Conservation (phyloP, 148 eudicot genomes). For the Camellia japonica region DNA sequence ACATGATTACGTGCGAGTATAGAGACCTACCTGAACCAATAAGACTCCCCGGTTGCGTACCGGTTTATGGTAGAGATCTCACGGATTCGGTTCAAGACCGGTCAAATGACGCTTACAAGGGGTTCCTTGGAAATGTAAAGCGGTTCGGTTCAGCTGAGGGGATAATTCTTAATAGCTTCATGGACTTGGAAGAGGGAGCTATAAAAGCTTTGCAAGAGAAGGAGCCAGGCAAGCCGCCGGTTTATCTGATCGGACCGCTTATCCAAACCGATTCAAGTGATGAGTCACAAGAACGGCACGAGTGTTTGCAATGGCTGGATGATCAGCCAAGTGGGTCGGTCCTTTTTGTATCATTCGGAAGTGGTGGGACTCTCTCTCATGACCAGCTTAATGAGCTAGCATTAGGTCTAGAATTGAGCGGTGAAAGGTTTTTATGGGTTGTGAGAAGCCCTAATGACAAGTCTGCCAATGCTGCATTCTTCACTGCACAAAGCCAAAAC, state of each 20-base stretch:
- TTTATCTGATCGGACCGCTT: constrained; percentile 39
- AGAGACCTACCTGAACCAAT: constrained; percentile 34
- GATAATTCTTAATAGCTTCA: constrained; percentile 34
- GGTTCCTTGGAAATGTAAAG: constrained; percentile 2
- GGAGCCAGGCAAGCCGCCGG: constrained; percentile 17
- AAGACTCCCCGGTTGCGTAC: constrained; percentile 34
- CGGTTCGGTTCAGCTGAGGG: constrained; percentile 29
- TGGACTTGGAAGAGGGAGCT: constrained; percentile 27
- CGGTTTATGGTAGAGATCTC: constrained; percentile 27
- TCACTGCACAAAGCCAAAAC: constrained; percentile 8
- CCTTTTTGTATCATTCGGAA: constrained; percentile 42
- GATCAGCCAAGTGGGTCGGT: constrained; percentile 39
- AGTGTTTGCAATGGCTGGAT: constrained; percentile 32
- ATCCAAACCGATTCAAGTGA: constrained; percentile 18
- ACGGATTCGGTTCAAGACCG: constrained; percentile 28
- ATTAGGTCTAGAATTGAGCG: constrained; percentile 36
- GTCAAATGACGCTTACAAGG: constrained; percentile 18
- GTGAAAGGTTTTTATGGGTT: constrained; percentile 45
- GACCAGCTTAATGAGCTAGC: constrained; percentile 39
- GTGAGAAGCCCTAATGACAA: constrained; percentile 33
- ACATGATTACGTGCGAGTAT: constrained; percentile 24
- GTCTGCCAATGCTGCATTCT: constrained; percentile 25
- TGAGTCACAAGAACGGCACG: constrained; percentile 2
- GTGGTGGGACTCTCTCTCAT: constrained; percentile 40
- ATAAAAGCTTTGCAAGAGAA: constrained; percentile 17